Conservation (phyloP, 2,329 filamentous ascomycete species). For the Thermochaetoides dissita region DNA sequence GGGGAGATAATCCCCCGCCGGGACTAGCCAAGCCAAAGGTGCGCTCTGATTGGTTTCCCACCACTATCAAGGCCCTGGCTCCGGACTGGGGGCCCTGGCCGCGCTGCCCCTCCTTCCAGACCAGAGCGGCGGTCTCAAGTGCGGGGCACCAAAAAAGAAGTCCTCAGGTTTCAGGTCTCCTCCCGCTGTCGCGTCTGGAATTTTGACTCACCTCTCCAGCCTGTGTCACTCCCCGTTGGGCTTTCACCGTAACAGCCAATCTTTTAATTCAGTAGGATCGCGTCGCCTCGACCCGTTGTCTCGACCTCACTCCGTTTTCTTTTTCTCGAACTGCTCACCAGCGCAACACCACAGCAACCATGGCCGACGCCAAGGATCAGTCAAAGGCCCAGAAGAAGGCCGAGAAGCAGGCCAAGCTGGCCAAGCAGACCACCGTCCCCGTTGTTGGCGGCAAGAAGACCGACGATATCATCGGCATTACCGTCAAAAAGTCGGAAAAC, state of each 20-base stretch:
- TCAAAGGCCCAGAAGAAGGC: constrained; percentile 55
- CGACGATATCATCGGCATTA: constrained; percentile 73
- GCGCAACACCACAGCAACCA: constrained; percentile 9
- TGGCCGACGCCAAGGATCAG: constrained; percentile 23
- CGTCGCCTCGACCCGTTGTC: neutral
- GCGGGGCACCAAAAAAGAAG: constrained; percentile 14
- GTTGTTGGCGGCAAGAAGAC: constrained; percentile 45
- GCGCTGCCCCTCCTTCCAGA: constrained; percentile 12
- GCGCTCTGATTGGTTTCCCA: constrained; percentile 6
- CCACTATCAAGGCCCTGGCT: constrained; percentile 2
- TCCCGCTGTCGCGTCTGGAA: neutral
- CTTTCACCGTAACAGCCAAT: neutral
- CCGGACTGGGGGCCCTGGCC: constrained; percentile 5
- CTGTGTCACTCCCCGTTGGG: neutral
- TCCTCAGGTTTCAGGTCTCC: neutral
- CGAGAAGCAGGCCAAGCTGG: constrained; percentile 48
- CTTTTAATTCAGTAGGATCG: neutral
- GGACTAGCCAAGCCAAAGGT: neutral
- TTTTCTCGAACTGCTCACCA: no score
- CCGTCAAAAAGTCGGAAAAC: constrained; percentile 69
- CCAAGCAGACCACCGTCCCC: constrained; percentile 38
- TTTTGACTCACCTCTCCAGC: constrained; percentile 6
- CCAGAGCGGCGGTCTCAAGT: constrained; percentile 6
- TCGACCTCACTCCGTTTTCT: no score
- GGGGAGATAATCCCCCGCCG: constrained; percentile 14